Evolutionary conservation across 345 rosid genomes (phyloP), one percentile per base, ranked within the genome.

Genomic region (Orychophragmus violaceus): DNA sequence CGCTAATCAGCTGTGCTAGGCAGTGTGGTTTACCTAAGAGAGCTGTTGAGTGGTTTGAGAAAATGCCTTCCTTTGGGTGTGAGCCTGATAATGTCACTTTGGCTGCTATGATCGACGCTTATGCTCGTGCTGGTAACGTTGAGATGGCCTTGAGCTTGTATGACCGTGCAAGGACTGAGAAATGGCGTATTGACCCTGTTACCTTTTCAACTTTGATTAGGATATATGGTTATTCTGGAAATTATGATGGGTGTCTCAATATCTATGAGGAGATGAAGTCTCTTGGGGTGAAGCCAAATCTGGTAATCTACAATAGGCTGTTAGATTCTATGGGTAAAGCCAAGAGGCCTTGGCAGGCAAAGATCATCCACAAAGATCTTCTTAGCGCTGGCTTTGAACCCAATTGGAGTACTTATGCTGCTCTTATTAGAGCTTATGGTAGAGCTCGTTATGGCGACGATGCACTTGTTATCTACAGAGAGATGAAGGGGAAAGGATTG

Each of bases 211-310:
- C 96, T 9, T 81, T 89, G 84, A 90, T 93, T 70, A 89, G 77
- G 64, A 82, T 90, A 27, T 82, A 85, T 62, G 84, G 84, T 62
- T 51, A 59, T 25, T 57, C 83, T 1, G 85, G 86, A 50, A 87
- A 93, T 69, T 90, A 74, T 59, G 97, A 89, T 64, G 97, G 97
- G 12, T 89, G 96, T 77, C 84, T 87, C 71, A 93, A 86, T 78
- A 87, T 93, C 62, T 89, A 81, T 22, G 94, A 93, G 73, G 98
- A 89, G 78, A 83, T 90, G 90, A 93, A 93, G 87, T 89, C 86
- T 21, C 63, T 87, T 29, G 86, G 86, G 50, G 84, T 68, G 60
- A 89, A 84, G 75, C 87, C 96, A 3, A 89, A 87, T 79, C 30
- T 85, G 68, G 76, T 79, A 44, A 63, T 76, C 5, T 89, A 82